These are phyloP conservation scores for Actinomucor elegans DNA, from an alignment of 371 early-diverging fungal genomes.

Conservation along the genomic window DNA sequence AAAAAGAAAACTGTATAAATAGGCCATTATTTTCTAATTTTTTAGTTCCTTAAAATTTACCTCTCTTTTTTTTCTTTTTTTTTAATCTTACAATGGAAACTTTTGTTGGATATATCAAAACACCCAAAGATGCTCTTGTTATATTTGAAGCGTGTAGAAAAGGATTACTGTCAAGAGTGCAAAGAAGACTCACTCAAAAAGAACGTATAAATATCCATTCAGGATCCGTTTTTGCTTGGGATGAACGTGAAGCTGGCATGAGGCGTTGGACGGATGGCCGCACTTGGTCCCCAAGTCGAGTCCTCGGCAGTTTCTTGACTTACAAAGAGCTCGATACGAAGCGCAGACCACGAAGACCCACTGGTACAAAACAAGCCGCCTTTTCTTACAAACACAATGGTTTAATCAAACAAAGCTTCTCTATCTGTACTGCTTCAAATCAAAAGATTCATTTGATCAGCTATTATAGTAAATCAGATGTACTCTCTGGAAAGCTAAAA, in stretches of 20 bases:
- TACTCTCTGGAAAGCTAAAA: constrained; percentile 51
- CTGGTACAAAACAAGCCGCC: constrained; percentile 35
- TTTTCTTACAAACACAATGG: constrained; percentile 61
- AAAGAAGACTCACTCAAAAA: constrained; percentile 70
- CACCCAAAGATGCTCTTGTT: constrained; percentile 79
- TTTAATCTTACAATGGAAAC: constrained; percentile 37
- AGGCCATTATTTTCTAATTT: constrained; percentile 3
- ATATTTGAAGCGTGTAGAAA: constrained; percentile 83
- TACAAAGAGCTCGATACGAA: constrained; percentile 74
- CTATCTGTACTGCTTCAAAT: constrained; percentile 72
- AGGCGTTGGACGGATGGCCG: constrained; percentile 90
- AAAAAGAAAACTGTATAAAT: no score
- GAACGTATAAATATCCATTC: constrained; percentile 66
- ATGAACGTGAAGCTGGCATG: constrained; percentile 84
- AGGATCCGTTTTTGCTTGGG: constrained; percentile 86
- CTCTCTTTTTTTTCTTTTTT: constrained; percentile 3
- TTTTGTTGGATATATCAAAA: constrained; percentile 68
- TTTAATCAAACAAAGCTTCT: constrained; percentile 62
- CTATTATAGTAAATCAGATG: constrained; percentile 80
- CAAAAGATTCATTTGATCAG: constrained; percentile 86
- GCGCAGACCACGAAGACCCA: constrained; percentile 37
- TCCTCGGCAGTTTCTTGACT: constrained; percentile 72
- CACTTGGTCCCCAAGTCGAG: constrained; percentile 85
- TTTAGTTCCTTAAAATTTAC: background rate
- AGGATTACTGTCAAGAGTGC: constrained; percentile 65